Evolutionary conservation across 805 yeast genomes (phyloP).

Genomic region (Saccharomycopsis guyanensis): DNA sequence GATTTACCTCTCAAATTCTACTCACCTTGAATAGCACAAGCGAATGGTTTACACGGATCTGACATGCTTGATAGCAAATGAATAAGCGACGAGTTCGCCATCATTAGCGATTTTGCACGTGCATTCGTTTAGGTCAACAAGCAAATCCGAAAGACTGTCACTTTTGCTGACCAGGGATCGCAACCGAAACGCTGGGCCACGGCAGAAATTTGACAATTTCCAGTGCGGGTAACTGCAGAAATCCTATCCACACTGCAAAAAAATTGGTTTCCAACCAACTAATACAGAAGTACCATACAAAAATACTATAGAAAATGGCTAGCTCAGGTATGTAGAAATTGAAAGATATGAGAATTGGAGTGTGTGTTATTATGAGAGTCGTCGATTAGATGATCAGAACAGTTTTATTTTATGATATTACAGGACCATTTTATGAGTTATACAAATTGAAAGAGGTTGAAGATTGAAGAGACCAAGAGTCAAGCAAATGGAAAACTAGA

Average conservation of each 20-base stretch:
- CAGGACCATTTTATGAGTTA: too few relatives aligned
- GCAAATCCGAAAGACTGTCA: too few relatives aligned
- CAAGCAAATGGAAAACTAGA: too few relatives aligned
- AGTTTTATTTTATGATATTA: too few relatives aligned
- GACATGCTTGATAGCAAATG: background rate
- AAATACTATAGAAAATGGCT: conserved; percentile 38
- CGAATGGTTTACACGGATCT: conserved; percentile 63
- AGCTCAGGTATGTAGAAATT: conserved; percentile 51
- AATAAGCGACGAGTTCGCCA: too few relatives aligned
- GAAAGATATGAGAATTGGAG: background rate
- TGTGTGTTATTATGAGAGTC: conserved; percentile 1
- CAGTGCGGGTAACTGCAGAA: background rate
- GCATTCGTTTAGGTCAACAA: too few relatives aligned
- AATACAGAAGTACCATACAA: background rate
- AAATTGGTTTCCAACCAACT: background rate
- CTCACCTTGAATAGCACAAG: conserved; percentile 73
- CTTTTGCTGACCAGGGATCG: background rate
- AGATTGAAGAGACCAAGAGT: too few relatives aligned
- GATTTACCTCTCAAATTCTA: too few relatives aligned
- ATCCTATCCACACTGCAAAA: background rate
- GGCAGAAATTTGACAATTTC: background rate
- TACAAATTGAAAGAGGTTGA: too few relatives aligned
- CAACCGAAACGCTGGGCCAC: background rate
- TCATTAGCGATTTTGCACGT: too few relatives aligned
- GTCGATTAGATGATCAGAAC: too few relatives aligned